phyloP scores from a whole-genome alignment of 2,329 filamentous ascomycete species.

The Spiromastix sp. region DNA sequence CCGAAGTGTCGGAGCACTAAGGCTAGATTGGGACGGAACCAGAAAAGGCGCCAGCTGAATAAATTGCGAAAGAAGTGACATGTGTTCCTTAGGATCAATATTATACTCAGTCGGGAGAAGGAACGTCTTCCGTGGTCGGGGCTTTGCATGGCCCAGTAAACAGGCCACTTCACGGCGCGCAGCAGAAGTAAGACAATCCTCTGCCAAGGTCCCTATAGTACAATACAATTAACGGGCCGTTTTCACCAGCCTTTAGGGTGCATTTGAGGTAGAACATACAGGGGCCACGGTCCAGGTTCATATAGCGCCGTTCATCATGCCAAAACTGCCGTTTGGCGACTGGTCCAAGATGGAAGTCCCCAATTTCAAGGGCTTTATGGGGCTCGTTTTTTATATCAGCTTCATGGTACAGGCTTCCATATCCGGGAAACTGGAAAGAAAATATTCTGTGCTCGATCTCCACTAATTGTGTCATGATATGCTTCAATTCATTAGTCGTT shows the following conservation, averaged over 20 bases:
- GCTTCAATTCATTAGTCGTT: constrained; percentile 16
- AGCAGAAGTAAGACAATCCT: constrained; percentile 6
- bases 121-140: constrained; percentile 6
- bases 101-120: constrained; percentile 7
- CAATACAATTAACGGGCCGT: too few relatives aligned
- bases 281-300: constrained; percentile 17
- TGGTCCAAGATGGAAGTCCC: constrained; percentile 19
- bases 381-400: constrained; percentile 12
- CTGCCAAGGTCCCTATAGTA: constrained; percentile 5
- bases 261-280: constrained; percentile 10
- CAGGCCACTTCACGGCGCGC: constrained; percentile 7
- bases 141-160: constrained; percentile 1
- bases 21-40: constrained; percentile 7
- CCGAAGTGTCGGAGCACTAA: constrained; percentile 15
- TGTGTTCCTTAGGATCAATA: constrained; percentile 8
- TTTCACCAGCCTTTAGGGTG: too few relatives aligned
- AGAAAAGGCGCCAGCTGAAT: constrained; percentile 16
- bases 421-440: constrained; percentile 18
- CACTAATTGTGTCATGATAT: constrained; percentile 18
- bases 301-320: constrained; percentile 17
- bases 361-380: constrained; percentile 8
- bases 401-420: constrained; percentile 20
- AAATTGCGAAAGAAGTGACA: constrained; percentile 7
- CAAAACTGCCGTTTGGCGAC: constrained; percentile 20
- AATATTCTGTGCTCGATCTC: constrained; percentile 19